phyloP scores from a whole-genome alignment of 2,329 filamentous ascomycete genomes.

The Plectosphaerella cucumerina region DNA sequence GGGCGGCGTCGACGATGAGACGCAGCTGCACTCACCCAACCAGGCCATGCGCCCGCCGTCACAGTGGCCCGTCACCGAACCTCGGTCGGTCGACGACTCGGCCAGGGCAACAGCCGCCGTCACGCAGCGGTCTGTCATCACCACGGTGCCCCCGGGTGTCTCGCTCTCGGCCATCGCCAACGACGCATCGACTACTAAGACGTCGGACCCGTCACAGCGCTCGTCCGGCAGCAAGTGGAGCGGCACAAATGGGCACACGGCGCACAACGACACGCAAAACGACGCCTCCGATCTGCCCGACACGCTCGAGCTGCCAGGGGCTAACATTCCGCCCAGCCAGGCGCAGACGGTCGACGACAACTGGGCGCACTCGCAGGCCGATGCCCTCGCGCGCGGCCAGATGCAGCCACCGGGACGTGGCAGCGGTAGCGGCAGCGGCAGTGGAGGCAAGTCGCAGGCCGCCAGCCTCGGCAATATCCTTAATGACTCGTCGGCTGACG shows the following conservation, averaged over 20 bases:
- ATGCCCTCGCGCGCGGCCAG: conserved; percentile 39
- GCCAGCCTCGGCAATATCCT: conserved; percentile 33
- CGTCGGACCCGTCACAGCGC: conserved; percentile 63
- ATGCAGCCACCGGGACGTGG: conserved; percentile 24
- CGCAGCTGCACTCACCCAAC: conserved; percentile 40
- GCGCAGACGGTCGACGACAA: conserved; percentile 42
- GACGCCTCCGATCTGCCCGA: conserved; percentile 46
- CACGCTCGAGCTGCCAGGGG: conserved; percentile 37
- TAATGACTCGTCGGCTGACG: conserved; percentile 33
- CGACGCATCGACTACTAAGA: conserved; percentile 92
- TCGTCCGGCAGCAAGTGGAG: conserved; percentile 59
- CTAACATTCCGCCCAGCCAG: conserved; percentile 31
- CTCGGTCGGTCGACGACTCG: conserved; percentile 27
- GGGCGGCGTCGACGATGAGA: conserved; percentile 48
- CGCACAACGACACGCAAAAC: conserved; percentile 33
- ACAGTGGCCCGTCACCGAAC: conserved; percentile 17
- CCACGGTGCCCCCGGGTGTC: conserved; percentile 51
- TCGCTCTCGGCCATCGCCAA: conserved; percentile 63
- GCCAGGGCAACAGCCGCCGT: conserved; percentile 40
- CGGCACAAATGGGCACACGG: conserved; percentile 65
- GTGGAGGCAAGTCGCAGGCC: conserved; percentile 21
- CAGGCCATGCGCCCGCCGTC: conserved; percentile 46
- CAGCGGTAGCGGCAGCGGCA: conserved; percentile 5
- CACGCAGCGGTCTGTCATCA: conserved; percentile 58
- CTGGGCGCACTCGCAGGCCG: conserved; percentile 57